Conservation (phyloP, 164 flowering plant species). For the Akebia trifoliata region DNA sequence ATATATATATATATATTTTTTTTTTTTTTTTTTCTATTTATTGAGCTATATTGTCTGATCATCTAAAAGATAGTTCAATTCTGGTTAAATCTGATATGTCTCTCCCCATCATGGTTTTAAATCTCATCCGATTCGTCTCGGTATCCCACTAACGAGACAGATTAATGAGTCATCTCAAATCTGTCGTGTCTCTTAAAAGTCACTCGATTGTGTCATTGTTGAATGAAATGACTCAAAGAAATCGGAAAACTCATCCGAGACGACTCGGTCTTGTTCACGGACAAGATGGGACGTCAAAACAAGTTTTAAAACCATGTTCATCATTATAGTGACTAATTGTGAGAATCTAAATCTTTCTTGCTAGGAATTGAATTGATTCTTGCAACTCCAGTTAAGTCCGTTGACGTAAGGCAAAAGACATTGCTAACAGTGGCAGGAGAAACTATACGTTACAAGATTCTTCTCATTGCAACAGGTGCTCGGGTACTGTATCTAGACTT, state of each 20-base stretch:
- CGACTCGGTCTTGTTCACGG: too few species aligned
- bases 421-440: conserved; percentile 82
- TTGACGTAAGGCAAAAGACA: conserved; percentile 83
- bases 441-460: conserved; percentile 83
- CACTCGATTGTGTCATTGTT: too few species aligned
- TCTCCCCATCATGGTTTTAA: too few species aligned
- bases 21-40: not conserved
- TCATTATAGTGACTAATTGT: conserved; percentile 14
- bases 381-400: conserved; percentile 83
- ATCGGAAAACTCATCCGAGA: too few species aligned
- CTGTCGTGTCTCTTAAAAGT: too few species aligned
- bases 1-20: not conserved
- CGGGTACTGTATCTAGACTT: conserved; percentile 63
- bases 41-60: not conserved
- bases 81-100: conserved; percentile 2
- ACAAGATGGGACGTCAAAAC: too few species aligned
- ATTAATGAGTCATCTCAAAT: too few species aligned
- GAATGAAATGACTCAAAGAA: too few species aligned
- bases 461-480: conserved; percentile 97
- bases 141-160: too few species aligned
- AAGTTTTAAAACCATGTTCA: too few species aligned
- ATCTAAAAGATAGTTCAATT: not conserved
- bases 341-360: conserved; percentile 21
- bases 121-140: too few species aligned
- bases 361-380: conserved; percentile 90